phyloP scores from a whole-genome alignment of 169 alveolate genomes.

The Eimeria falciformis region DNA sequence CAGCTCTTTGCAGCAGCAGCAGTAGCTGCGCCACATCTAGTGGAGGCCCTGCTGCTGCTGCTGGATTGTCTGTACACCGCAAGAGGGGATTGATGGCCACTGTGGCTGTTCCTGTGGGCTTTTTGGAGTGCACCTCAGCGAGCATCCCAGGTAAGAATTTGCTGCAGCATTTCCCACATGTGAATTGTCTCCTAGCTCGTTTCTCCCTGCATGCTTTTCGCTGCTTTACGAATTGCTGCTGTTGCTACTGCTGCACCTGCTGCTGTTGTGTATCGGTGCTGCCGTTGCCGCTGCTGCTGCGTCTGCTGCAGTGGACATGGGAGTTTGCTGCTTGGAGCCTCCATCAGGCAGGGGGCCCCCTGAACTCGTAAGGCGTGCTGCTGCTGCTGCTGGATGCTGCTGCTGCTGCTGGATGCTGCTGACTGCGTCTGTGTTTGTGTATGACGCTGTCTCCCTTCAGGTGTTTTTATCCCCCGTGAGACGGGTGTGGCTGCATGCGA shows the following conservation, averaged over 20 bases:
- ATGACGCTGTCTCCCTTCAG: neutral
- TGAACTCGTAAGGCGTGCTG: conserved; percentile 5
- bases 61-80: neutral
- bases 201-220: neutral
- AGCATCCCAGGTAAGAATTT: neutral
- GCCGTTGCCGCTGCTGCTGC: neutral
- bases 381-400: neutral
- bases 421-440: neutral
- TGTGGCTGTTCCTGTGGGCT: neutral
- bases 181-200: neutral
- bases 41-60: neutral
- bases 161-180: neutral
- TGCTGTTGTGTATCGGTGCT: neutral
- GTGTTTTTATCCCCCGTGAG: neutral
- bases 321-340: conserved; percentile 16
- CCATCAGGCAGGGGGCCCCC: neutral
- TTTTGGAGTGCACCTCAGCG: neutral
- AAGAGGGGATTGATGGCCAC: conserved; percentile 2
- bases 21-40: neutral
- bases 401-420: neutral
- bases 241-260: neutral
- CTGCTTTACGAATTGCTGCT: neutral
- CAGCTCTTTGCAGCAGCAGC: conserved; percentile 25
- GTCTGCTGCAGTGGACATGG: conserved; percentile 19
- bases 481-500: neutral